Conservation (phyloP, 2,329 filamentous ascomycete genomes). For the Cladophialophora bantiana region DNA sequence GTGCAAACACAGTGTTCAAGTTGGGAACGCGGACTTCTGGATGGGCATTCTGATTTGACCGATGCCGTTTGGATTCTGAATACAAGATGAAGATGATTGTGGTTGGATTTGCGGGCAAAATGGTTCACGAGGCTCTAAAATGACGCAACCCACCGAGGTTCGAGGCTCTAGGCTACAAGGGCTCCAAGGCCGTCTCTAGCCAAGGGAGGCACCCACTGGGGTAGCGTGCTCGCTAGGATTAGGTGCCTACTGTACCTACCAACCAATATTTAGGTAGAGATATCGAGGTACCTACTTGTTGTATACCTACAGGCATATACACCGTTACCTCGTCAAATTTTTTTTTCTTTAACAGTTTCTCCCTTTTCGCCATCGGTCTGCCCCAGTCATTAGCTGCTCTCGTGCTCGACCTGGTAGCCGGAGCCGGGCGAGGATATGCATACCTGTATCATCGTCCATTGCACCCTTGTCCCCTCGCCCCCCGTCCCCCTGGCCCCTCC, state of each 20-base stretch:
- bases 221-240: no score
- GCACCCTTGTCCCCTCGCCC: not conserved
- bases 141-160: slow-evolving; percentile 11
- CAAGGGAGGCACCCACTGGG: no score
- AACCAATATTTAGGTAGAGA: no score
- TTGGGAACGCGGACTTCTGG: not conserved
- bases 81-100: not conserved
- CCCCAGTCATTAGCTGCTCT: not conserved
- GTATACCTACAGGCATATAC: no score
- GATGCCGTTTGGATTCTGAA: not conserved
- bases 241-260: no score
- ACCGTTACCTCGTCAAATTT: no score
- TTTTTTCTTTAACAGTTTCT: not conserved
- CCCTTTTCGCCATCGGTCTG: not conserved
- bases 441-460: not conserved
- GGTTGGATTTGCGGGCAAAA: not conserved
- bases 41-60: not conserved
- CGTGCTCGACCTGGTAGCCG: not conserved
- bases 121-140: slow-evolving; percentile 8
- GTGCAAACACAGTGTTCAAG: not conserved
- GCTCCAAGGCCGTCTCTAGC: not conserved
- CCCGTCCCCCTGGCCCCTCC: not conserved
- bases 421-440: slow-evolving; percentile 1
- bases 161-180: not conserved
- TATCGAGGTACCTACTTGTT: no score